These are phyloP conservation scores for Ascochyta rabiei DNA, from an alignment of 2,329 filamentous ascomycete genomes.

Conservation along the genomic window DNA sequence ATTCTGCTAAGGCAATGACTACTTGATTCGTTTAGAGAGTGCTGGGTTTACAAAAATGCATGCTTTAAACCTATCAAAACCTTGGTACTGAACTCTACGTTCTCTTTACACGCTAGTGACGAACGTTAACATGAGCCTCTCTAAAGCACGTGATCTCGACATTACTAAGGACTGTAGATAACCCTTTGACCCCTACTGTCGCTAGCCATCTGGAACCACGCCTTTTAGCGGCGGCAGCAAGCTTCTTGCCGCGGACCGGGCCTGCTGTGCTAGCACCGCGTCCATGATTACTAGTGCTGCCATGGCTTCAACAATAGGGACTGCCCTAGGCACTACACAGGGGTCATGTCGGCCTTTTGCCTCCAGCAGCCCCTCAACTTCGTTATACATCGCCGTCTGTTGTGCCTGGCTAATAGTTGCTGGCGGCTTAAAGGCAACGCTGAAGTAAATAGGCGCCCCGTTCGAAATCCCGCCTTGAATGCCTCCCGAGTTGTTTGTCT, in stretches of 20 bases:
- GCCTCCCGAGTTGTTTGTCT: slow-evolving; percentile 93
- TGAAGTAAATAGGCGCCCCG: slow-evolving; percentile 92
- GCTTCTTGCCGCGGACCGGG: slow-evolving; percentile 50
- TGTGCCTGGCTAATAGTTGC: slow-evolving; percentile 92
- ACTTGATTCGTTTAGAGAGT: too few relatives aligned
- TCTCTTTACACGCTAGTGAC: too few relatives aligned
- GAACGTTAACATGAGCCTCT: too few relatives aligned
- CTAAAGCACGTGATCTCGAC: too few relatives aligned
- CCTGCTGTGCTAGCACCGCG: slow-evolving; percentile 81
- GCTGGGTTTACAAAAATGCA: too few relatives aligned
- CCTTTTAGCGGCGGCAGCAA: slow-evolving; percentile 47
- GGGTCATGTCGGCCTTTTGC: slow-evolving; percentile 95
- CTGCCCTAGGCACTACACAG: slow-evolving; percentile 84
- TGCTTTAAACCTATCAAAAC: too few relatives aligned
- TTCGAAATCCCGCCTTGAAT: slow-evolving; percentile 96
- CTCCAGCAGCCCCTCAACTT: slow-evolving; percentile 74
- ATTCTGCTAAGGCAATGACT: too few relatives aligned
- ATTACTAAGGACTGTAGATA: too few relatives aligned
- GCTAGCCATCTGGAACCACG: slow-evolving; percentile 30
- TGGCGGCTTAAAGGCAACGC: slow-evolving; percentile 90
- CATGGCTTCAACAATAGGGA: slow-evolving; percentile 91
- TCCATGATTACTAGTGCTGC: slow-evolving; percentile 86
- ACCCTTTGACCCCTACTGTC: too few relatives aligned
- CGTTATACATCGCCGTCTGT: slow-evolving; percentile 79
- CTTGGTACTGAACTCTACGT: too few relatives aligned